A percentile compares a stretch with the other conserved stretches of the same genome.
phyloP scores from a whole-genome alignment of 495 filamentous ascomycete genomes.

The Penicillium atrosanguineum region DNA sequence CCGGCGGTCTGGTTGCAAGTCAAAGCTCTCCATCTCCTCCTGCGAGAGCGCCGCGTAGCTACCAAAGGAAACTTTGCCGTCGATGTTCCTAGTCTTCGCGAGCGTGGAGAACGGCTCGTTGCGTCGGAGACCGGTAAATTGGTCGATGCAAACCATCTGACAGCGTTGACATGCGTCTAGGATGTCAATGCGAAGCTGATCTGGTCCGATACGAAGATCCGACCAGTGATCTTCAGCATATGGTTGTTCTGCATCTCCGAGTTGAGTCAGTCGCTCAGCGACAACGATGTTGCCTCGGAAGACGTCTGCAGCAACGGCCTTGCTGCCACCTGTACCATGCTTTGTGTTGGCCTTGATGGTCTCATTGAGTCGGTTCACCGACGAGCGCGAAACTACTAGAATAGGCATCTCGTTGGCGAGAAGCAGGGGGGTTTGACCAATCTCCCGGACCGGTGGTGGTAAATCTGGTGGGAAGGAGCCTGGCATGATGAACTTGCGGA shows the following conservation, averaged over 20 bases:
- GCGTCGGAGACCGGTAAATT: slow-evolving; percentile 70
- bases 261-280: slow-evolving; percentile 44
- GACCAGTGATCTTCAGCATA: slow-evolving; percentile 55
- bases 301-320: slow-evolving; percentile 64
- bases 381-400: slow-evolving; percentile 74
- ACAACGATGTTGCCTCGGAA: slow-evolving; percentile 86
- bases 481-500: slow-evolving; percentile 48
- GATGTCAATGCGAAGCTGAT: slow-evolving; percentile 55
- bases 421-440: slow-evolving; percentile 56
- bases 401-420: slow-evolving; percentile 93
- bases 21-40: slow-evolving; percentile 15
- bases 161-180: slow-evolving; percentile 83
- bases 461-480: slow-evolving; percentile 55
- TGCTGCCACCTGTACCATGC: slow-evolving; percentile 21
- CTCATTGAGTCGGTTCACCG: slow-evolving; percentile 72
- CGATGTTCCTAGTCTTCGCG: slow-evolving; percentile 76
- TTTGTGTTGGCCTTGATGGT: slow-evolving; percentile 55
- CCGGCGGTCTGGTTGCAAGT: slow-evolving; percentile 19
- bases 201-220: slow-evolving; percentile 34
- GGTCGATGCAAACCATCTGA: slow-evolving; percentile 94
- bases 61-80: slow-evolving; percentile 84
- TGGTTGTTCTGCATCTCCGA: slow-evolving; percentile 45
- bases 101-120: slow-evolving; percentile 88
- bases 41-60: slow-evolving; percentile 58
- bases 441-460: slow-evolving; percentile 41